Evolutionary conservation across 2,329 filamentous ascomycete species (phyloP), one percentile per base, ranked within the genome.

Genomic region (Orbilia oligospora): DNA sequence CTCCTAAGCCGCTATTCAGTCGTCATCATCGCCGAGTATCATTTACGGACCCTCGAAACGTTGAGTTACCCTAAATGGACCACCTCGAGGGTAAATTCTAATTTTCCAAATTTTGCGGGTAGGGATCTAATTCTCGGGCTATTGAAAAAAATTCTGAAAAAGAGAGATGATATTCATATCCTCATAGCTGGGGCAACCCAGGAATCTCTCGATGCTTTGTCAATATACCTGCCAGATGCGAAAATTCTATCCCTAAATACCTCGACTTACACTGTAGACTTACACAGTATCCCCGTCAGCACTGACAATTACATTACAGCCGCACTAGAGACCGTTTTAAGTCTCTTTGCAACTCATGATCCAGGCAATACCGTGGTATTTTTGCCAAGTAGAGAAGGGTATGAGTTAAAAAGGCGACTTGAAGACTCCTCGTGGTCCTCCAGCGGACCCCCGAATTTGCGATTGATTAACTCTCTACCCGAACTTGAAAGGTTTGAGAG

Each of bases 21-120:
- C 53, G 93, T 99, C 82, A 97, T 99, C 93, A 92, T 99, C 6
- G 96, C 99, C 83, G 95, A 98, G 85, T 96, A 95, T 5, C 96
- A 99, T 83, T 95, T 98, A 85, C 88, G 96, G 68, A 97, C 94
- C 61, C 88, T 98, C 76, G 36, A 71, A 68, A 68, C 68, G 73
- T 71, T 61, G 30, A 38, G 24, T 48, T 30, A 33, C 36, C 20
- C 5, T 16, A 18, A 10, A 18, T n/a, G 12, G 8, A 14, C 5
- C 18, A 12, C 46, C n/a, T 9, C 24, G 3, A 8, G 14, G 2
- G 18, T 20, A n/a, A 3, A 18, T 18, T 33, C 64, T 76, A 30
- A 76, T 49, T 33, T 30, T 5, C 18, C 30, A 67, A 18, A 24
- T 3, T 22, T n/a, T 22, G 22, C 14, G 38, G 97, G 93, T 84